Evolutionary conservation across 441 rosid species (phyloP), one percentile per base, ranked within the genome.

Genomic region (Viola pubescens): DNA sequence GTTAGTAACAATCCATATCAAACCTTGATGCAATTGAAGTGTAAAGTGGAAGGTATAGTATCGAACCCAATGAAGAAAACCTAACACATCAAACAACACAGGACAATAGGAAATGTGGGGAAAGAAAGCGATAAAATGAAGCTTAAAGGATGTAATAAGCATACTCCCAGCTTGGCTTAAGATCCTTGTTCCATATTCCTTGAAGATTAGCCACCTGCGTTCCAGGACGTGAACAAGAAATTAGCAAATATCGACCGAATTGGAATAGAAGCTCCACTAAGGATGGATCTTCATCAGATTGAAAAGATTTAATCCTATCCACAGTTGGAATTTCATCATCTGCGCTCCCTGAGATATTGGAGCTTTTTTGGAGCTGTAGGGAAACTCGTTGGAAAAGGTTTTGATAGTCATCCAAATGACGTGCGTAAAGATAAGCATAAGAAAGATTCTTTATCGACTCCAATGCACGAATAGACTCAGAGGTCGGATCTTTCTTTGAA

Each of bases 121-220:
- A 13, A 14, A 60, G 43, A 44, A 16, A 43, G 9, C 0, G 4
- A 7, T n/a, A 41, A 60, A 50, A n/a, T 11, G 9, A 48, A 48
- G 9, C 34, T 26, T 9, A 43, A 50, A 62, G 49, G 69, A 34
- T 42, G 13, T 10, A 46, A 67, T 10, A 12, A 19, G 78, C 95
- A 8, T 80, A 94, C 97, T 90, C 95, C 97, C 97, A 90, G 48
- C 69, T 72, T 42, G 97, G 98, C 47, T 80, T 74, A 16, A 86
- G 71, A 73, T 84, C 88, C 64, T 77, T 73, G 74, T 86, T 94
- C 98, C 98, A 94, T 65, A 94, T 74, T 43, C 97, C 98, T 70
- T 94, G 97, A 72, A 88, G 79, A 69, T 90, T 90, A 46, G 98
- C 81, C 63, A 84, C 91, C 64, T 88, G 98, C 38, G 95, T 88